These are phyloP conservation scores for Metschnikowia baotianmanensis DNA, from an alignment of 805 yeast genomes.

Conservation along the genomic window DNA sequence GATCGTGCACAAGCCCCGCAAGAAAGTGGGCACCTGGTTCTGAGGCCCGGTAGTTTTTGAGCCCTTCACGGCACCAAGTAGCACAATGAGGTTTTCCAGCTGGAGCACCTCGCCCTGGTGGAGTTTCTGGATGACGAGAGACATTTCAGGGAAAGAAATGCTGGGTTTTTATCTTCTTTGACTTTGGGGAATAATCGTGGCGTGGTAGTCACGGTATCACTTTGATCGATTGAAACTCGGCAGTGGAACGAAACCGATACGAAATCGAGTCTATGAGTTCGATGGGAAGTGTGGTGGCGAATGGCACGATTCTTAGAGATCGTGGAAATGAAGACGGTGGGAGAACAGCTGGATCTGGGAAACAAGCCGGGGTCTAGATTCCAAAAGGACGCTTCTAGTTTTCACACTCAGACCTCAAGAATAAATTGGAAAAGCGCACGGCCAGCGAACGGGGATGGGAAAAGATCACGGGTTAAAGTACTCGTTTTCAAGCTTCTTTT, in stretches of 20 bases:
- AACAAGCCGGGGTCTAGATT: too few relatives aligned
- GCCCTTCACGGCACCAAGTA: conserved; percentile 35
- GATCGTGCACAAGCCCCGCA: conserved; percentile 41
- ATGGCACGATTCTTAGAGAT: too few relatives aligned
- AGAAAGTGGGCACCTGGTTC: conserved; percentile 28
- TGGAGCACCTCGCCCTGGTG: conserved; percentile 28
- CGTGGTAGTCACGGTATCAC: not conserved
- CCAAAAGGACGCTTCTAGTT: too few relatives aligned
- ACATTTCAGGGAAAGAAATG: not conserved
- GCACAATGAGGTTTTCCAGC: conserved; percentile 34
- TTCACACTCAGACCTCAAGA: too few relatives aligned
- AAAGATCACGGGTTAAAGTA: not conserved
- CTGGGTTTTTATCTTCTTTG: too few relatives aligned
- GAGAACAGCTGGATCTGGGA: too few relatives aligned
- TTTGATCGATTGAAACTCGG: too few relatives aligned
- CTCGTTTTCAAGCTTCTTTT: not conserved
- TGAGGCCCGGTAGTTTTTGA: conserved; percentile 21
- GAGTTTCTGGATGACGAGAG: conserved; percentile 10
- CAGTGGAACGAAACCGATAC: not conserved
- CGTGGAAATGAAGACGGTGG: too few relatives aligned
- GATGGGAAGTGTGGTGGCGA: too few relatives aligned
- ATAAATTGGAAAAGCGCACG: too few relatives aligned
- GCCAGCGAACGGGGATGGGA: too few relatives aligned
- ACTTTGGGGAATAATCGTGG: too few relatives aligned
- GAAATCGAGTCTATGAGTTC: not conserved